Base-by-base conservation (phyloP, 2,329 filamentous ascomycete genomes). In the Penicillium rolfsii region DNA sequence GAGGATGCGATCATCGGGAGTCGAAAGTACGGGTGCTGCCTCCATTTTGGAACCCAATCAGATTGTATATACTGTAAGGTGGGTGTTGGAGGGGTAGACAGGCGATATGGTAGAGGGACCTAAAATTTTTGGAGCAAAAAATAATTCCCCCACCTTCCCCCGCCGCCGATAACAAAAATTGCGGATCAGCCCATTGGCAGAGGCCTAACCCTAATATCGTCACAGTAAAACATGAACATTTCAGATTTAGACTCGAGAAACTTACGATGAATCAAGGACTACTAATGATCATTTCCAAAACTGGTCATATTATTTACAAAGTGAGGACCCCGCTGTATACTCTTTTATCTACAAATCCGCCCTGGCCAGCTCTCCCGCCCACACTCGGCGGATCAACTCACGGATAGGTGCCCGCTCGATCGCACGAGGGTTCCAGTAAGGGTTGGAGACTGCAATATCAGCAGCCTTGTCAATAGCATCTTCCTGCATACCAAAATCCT, bases 1-100 rank as follows among this genome's bases (percentile, higher is more conserved):
- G 65, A 89, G 81, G 33, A 88, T 82, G 67, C 86, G 84, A 48
- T 83, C 82, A 58, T 87, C 86, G 4, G 87, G 85, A 3, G 87
- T 89, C 1, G 86, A 89, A 46, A 89, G 80, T 2, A 87, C 80
- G 1, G 86, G 87, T 9, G 85, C 83, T 36, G 77, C 70, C 61
- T 74, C 71, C 64, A 80, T 75, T 66, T 71, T 68, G 19, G 66
- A 63, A 1, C 63, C 66, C 73, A 76, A 77, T 43, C 55, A 50
- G 22, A 9, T 36, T 8, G 14, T 52, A 3, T 14, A 54, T 59
- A 54, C 28, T 19, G 43, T 33, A 49, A 41, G 53, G 33, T 55
- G 61, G 43, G 43, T 50, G 57, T 24, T 45, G 46, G 59, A 58
- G 52, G 59, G 58, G 41, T 61, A 43, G 40, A 50, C 54, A 46